A percentile compares a stretch with the other conserved stretches of the same genome.
phyloP scores from a whole-genome alignment of 805 yeast species.

The Kodamaea kaohsiungensis region DNA sequence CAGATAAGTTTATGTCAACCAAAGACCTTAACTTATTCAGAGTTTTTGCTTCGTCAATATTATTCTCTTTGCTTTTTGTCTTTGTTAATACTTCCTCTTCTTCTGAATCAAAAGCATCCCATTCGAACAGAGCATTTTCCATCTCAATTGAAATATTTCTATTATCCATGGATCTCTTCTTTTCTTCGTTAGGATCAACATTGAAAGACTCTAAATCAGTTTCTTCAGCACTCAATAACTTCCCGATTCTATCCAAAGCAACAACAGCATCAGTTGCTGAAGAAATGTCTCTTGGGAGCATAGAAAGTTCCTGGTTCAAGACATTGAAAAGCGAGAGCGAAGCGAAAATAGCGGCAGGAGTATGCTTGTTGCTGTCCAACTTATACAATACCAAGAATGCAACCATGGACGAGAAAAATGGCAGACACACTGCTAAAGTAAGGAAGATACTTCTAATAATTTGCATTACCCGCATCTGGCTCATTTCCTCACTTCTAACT shows the following conservation, averaged over 20 bases:
- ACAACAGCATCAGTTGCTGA: conserved; percentile 67
- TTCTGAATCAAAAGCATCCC: conserved; percentile 48
- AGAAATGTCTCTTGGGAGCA: conserved; percentile 71
- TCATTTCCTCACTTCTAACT: conserved; percentile 63
- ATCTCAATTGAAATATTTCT: conserved; percentile 48
- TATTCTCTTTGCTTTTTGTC: not conserved
- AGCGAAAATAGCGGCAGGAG: conserved; percentile 66
- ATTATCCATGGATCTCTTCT: conserved; percentile 24
- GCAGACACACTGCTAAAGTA: conserved; percentile 67
- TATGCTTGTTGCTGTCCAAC: conserved; percentile 30
- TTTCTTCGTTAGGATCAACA: conserved; percentile 27
- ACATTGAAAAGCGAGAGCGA: conserved; percentile 68
- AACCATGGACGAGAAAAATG: conserved; percentile 70
- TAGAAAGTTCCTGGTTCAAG: conserved; percentile 61
- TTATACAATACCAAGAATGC: conserved; percentile 42
- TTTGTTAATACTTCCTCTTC: conserved; percentile 13
- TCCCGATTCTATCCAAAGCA: conserved; percentile 59
- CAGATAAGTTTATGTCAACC: conserved; percentile 48
- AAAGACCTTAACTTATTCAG: conserved; percentile 41
- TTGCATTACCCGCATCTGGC: conserved; percentile 60
- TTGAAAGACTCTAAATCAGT: conserved; percentile 19
- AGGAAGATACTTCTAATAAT: conserved; percentile 60
- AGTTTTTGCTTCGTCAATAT: not conserved
- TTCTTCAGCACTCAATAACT: conserved; percentile 48
- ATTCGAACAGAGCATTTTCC: conserved; percentile 55